phyloP scores from a whole-genome alignment of 192 early-diverging fungal genomes.

The Entomortierella chlamydospora region DNA sequence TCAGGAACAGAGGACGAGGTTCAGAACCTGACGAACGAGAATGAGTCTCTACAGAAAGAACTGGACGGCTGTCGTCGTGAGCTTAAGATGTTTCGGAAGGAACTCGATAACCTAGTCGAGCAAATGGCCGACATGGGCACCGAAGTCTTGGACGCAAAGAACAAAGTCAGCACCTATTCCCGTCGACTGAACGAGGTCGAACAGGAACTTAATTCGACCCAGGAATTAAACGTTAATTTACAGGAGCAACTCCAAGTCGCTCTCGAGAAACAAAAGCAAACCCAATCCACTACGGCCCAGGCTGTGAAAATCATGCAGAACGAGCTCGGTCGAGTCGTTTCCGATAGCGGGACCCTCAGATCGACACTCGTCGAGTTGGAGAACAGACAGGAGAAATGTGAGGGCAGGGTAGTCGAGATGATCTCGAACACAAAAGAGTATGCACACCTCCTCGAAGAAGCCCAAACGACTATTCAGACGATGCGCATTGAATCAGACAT shows the following conservation, averaged over 20 bases:
- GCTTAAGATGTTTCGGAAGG: conserved; percentile 65
- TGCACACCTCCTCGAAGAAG: conserved; percentile 65
- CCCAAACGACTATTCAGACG: conserved; percentile 67
- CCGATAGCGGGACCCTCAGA: conserved; percentile 63
- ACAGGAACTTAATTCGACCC: conserved; percentile 64
- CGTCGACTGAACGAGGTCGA: conserved; percentile 67
- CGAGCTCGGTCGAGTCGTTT: conserved; percentile 62
- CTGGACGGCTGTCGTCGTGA: conserved; percentile 64
- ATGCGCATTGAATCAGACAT: conserved; percentile 59
- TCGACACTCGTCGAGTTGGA: conserved; percentile 66
- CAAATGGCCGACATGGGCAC: conserved; percentile 70
- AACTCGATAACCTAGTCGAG: conserved; percentile 63
- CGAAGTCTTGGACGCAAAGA: conserved; percentile 66
- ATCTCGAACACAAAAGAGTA: conserved; percentile 70
- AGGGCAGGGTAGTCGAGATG: conserved; percentile 64
- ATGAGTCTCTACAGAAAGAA: conserved; percentile 60
- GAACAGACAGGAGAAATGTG: conserved; percentile 63
- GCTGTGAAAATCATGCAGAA: conserved; percentile 68
- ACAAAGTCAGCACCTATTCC: conserved; percentile 63
- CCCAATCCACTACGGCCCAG: conserved; percentile 64
- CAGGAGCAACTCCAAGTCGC: conserved; percentile 62
- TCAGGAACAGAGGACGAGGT: conserved; percentile 55
- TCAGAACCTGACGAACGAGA: conserved; percentile 56
- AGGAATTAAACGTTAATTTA: conserved; percentile 69
- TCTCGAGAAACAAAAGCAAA: conserved; percentile 63